Conservation (phyloP, 2,329 filamentous ascomycete species). For the Exserohilum turcica region DNA sequence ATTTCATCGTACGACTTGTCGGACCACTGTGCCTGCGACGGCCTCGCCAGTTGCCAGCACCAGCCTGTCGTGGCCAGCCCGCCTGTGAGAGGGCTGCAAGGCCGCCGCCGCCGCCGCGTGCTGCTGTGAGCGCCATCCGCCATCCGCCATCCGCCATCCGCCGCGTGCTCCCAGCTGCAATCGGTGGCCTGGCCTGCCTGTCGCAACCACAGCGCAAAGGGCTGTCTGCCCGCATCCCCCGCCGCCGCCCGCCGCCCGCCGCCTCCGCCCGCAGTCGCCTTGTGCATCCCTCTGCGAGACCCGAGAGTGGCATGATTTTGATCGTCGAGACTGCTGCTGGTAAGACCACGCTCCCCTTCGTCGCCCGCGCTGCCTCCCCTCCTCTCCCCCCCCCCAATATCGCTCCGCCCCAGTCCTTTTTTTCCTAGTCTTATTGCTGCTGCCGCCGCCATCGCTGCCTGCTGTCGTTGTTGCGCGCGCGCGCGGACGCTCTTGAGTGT, state of each 20-base stretch:
- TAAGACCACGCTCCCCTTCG: conserved; percentile 19
- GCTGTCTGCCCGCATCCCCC: conserved; percentile 5
- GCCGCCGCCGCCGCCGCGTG: background rate
- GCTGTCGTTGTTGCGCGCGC: background rate
- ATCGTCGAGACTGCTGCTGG: conserved; percentile 13
- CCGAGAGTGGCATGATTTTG: conserved; percentile 20
- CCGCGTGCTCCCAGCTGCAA: conserved; percentile 7
- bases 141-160: background rate
- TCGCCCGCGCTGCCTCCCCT: background rate
- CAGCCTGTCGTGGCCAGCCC: conserved; percentile 9
- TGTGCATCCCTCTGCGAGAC: conserved; percentile 4
- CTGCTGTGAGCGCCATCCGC: conserved; percentile 1
- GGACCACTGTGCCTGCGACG: conserved; percentile 9
- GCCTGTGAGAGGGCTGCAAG: conserved; percentile 11
- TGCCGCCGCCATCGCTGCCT: background rate
- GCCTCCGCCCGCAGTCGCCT: conserved; percentile 5
- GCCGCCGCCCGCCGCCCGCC: conserved; percentile 4
- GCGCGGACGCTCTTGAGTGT: background rate
- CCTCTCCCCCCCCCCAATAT: background rate
- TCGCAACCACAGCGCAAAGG: background rate
- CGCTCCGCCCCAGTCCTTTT: background rate
- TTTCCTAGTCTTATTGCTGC: conserved; percentile 3
- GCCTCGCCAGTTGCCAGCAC: background rate
- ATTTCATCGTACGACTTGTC: conserved; percentile 16
- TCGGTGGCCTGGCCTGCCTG: conserved; percentile 4